phyloP scores from a whole-genome alignment of 768 basidiomycete species.

The Suillus tomentosus region DNA sequence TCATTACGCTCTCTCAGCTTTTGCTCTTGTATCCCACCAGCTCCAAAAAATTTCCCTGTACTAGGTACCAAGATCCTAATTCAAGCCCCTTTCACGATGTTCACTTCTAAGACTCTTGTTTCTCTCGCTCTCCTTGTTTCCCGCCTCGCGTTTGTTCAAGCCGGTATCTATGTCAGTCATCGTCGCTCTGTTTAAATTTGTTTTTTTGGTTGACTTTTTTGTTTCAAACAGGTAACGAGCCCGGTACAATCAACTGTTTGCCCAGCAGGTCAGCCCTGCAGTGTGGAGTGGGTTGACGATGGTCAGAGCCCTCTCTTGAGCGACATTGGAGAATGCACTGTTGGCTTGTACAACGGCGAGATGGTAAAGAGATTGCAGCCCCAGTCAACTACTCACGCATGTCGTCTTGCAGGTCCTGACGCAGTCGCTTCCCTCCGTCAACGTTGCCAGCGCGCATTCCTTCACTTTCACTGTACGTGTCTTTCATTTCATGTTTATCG shows the following conservation, averaged over 20 bases:
- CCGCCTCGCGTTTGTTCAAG: slow-evolving; percentile 17
- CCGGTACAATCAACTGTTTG: slow-evolving; percentile 49
- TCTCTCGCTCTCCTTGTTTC: slow-evolving; percentile 26
- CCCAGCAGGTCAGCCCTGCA: slow-evolving; percentile 54
- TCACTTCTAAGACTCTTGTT: slow-evolving; percentile 12
- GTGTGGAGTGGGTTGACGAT: slow-evolving; percentile 65
- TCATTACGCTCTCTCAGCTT: slow-evolving; percentile 12
- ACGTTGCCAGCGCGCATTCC: slow-evolving; percentile 50
- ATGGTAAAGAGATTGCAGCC: slow-evolving; percentile 39
- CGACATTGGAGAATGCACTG: slow-evolving; percentile 51
- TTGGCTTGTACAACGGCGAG: slow-evolving; percentile 61
- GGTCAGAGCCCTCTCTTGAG: slow-evolving; percentile 51
- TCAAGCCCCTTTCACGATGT: slow-evolving; percentile 20
- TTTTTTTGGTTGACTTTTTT: background rate
- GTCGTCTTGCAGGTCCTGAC: slow-evolving; percentile 47
- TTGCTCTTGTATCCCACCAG: slow-evolving; percentile 11
- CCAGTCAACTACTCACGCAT: slow-evolving; percentile 8
- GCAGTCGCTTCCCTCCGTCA: slow-evolving; percentile 56
- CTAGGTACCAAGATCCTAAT: slow-evolving; percentile 3
- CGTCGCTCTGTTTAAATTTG: background rate
- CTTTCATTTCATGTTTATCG: background rate
- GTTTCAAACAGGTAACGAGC: slow-evolving; percentile 43
- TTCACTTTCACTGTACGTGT: slow-evolving; percentile 57
- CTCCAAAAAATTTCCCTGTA: background rate
- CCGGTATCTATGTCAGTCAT: slow-evolving; percentile 23